Percentiles rank a stretch among this genome's conserved stretches.
These are phyloP conservation scores for Ascochyta clinopodiicola DNA, from an alignment of 2,329 filamentous ascomycete genomes.

Conservation along the genomic window DNA sequence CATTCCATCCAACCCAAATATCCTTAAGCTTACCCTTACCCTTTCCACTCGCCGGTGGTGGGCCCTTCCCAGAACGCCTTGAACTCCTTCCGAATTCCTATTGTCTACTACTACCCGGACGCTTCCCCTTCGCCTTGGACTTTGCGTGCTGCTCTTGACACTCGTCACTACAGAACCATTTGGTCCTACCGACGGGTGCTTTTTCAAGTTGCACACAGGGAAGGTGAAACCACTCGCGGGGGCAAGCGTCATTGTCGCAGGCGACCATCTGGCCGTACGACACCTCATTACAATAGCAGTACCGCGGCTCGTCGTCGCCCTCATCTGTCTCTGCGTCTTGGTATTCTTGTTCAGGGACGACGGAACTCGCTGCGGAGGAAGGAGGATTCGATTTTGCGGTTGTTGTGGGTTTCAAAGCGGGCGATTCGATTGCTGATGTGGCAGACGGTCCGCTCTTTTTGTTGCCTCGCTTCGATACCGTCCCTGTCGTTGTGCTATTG, in stretches of 20 bases:
- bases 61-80: slow-evolving; percentile 45
- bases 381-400: slow-evolving; percentile 39
- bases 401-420: slow-evolving; percentile 33
- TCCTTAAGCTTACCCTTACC: slow-evolving; percentile 41
- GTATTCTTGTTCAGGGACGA: slow-evolving; percentile 42
- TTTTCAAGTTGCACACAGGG: slow-evolving; percentile 67
- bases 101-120: slow-evolving; percentile 48
- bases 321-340: slow-evolving; percentile 48
- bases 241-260: slow-evolving; percentile 70
- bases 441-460: slow-evolving; percentile 42
- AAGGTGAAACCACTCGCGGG: slow-evolving; percentile 72
- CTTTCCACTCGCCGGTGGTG: slow-evolving; percentile 34
- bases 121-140: slow-evolving; percentile 43
- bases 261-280: slow-evolving; percentile 72
- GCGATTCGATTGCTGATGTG: slow-evolving; percentile 34
- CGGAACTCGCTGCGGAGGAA: slow-evolving; percentile 42
- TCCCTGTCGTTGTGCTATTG: slow-evolving; percentile 44
- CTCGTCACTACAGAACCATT: slow-evolving; percentile 51
- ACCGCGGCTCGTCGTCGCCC: slow-evolving; percentile 61
- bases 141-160: slow-evolving; percentile 43
- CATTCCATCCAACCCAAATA: slow-evolving; percentile 48
- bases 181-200: slow-evolving; percentile 57
- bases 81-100: slow-evolving; percentile 50
- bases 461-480: slow-evolving; percentile 44
- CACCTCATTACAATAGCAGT: slow-evolving; percentile 70